Percentiles rank a stretch among this genome's conserved stretches.
phyloP scores from a whole-genome alignment of 2,329 filamentous ascomycete genomes.

The Trichoderma endophyticum region DNA sequence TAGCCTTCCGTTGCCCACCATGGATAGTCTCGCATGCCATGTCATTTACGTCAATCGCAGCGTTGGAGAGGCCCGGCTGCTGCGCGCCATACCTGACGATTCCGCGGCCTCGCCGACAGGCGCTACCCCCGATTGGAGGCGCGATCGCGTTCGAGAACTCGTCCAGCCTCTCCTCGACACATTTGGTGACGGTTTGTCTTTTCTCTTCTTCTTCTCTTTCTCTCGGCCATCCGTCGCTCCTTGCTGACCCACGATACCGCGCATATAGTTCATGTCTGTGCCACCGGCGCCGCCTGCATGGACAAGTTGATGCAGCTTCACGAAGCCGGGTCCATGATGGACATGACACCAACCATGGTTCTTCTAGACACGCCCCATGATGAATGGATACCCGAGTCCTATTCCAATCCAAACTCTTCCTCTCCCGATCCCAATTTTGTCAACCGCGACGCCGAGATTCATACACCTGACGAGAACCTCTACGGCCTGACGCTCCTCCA shows the following conservation, averaged over 20 bases:
- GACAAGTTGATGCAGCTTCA: slow-evolving; percentile 52
- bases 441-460: slow-evolving; percentile 37
- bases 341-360: slow-evolving; percentile 55
- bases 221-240: not conserved
- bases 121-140: slow-evolving; percentile 31
- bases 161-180: slow-evolving; percentile 50
- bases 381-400: slow-evolving; percentile 41
- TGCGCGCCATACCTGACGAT: slow-evolving; percentile 31
- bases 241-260: slow-evolving; percentile 24
- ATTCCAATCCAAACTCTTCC: slow-evolving; percentile 37
- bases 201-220: not conserved
- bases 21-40: slow-evolving; percentile 57
- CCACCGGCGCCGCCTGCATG: slow-evolving; percentile 52
- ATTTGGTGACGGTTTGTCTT: slow-evolving; percentile 50
- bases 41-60: slow-evolving; percentile 59
- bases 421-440: slow-evolving; percentile 43
- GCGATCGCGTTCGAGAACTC: slow-evolving; percentile 44
- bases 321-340: slow-evolving; percentile 46
- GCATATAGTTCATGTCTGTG: slow-evolving; percentile 51
- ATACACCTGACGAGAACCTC: slow-evolving; percentile 46
- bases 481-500: slow-evolving; percentile 56
- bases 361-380: slow-evolving; percentile 55
- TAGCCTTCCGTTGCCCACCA: slow-evolving; percentile 52
- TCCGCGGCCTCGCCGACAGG: slow-evolving; percentile 21
- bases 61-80: slow-evolving; percentile 45